phyloP scores from a whole-genome alignment of 495 filamentous ascomycete genomes.

The Podospora conica region DNA sequence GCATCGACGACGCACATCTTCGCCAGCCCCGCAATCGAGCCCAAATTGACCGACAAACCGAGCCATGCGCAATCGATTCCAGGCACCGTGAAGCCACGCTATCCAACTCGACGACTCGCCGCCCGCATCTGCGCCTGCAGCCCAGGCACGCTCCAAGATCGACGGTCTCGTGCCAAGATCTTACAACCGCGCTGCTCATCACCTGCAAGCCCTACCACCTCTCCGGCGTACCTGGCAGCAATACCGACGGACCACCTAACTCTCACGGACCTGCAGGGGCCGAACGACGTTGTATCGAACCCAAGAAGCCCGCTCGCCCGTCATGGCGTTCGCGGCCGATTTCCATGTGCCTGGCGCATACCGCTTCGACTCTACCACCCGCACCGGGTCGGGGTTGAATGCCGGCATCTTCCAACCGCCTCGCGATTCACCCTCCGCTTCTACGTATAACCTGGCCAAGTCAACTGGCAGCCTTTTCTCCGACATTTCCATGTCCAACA shows the following conservation, averaged over 20 bases:
- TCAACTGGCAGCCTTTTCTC: conserved; percentile 50
- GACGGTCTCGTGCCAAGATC: not conserved
- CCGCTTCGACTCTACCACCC: conserved; percentile 38
- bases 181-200: not conserved
- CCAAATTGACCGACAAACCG: not conserved
- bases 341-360: conserved; percentile 47
- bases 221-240: not conserved
- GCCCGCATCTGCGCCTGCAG: not conserved
- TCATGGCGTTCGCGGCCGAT: conserved; percentile 39
- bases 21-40: not conserved
- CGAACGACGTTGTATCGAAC: not conserved
- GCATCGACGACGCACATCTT: conserved; percentile 5
- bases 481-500: conserved; percentile 32
- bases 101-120: not conserved
- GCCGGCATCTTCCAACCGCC: conserved; percentile 65
- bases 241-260: not conserved
- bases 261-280: not conserved
- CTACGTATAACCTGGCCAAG: conserved; percentile 50
- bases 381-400: conserved; percentile 38
- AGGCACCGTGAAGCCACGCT: conserved; percentile 2
- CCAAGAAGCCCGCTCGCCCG: not conserved
- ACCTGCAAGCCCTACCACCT: not conserved
- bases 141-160: not conserved
- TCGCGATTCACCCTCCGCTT: conserved; percentile 51
- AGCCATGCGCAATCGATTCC: not conserved